phyloP scores from a whole-genome alignment of 495 filamentous ascomycete species.

The Trichocladium uniseriatum region DNA sequence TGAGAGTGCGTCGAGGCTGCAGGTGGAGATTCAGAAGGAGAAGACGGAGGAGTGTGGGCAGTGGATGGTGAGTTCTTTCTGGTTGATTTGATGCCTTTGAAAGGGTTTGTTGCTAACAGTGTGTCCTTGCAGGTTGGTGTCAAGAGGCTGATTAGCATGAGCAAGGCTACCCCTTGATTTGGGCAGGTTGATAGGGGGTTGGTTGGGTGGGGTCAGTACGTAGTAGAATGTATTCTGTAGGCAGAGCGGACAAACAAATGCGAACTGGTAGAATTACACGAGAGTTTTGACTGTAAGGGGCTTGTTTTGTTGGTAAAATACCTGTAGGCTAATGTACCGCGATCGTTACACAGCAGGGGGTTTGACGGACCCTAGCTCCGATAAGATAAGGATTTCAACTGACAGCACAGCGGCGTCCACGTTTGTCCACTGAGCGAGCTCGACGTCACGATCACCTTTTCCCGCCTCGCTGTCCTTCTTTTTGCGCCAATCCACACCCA shows the following conservation, averaged over 20 bases:
- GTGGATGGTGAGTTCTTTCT: slow-evolving; percentile 77
- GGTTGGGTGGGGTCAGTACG: neutral
- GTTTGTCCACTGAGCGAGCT: neutral
- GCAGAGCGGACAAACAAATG: neutral
- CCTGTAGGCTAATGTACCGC: neutral
- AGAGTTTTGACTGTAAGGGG: neutral
- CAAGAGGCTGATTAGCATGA: slow-evolving; percentile 87
- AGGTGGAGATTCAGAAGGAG: slow-evolving; percentile 73
- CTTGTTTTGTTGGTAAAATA: neutral
- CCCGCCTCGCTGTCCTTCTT: neutral
- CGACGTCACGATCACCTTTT: neutral
- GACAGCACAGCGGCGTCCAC: neutral
- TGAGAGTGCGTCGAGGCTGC: slow-evolving; percentile 61
- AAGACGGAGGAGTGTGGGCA: slow-evolving; percentile 78
- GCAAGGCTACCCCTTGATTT: slow-evolving; percentile 56
- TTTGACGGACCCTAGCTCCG: too few species aligned
- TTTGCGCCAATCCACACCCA: neutral
- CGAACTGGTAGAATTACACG: neutral
- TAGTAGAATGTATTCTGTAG: neutral
- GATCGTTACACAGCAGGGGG: too few species aligned
- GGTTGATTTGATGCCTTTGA: neutral
- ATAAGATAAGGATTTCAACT: slow-evolving; percentile 17
- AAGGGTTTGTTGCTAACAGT: slow-evolving; percentile 3
- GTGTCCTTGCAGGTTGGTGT: slow-evolving; percentile 61
- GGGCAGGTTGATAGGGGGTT: neutral